Percentiles rank a stretch among this genome's conserved stretches.
phyloP scores from a whole-genome alignment of 2,329 filamentous ascomycete species.

The Talaromyces sp. region DNA sequence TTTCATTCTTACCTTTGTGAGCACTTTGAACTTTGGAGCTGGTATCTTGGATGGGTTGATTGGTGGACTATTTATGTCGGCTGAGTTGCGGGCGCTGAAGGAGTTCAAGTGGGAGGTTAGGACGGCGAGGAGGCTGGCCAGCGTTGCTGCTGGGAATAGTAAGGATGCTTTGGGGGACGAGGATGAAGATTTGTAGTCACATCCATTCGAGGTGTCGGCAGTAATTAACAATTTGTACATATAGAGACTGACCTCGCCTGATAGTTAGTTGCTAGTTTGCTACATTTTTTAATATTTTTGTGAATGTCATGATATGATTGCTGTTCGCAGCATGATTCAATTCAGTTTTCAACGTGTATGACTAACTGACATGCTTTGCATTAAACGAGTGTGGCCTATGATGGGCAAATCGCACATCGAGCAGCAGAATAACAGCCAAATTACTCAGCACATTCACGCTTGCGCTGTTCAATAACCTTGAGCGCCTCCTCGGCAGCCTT shows the following conservation, averaged over 20 bases:
- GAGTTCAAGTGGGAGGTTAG: conserved; percentile 94
- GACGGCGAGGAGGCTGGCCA: conserved; percentile 54
- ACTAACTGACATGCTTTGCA: conserved; percentile 1
- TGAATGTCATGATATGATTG: not conserved
- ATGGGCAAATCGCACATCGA: not conserved
- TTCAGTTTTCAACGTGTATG: not conserved
- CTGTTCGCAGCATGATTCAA: not conserved
- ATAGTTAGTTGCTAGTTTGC: not conserved
- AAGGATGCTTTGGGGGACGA: conserved; percentile 3
- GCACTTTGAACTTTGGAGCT: conserved; percentile 70
- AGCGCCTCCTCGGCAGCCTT: conserved; percentile 88
- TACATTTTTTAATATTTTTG: not conserved
- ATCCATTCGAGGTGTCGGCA: too few species aligned
- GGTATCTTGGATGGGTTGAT: conserved; percentile 83
- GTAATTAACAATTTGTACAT: not conserved
- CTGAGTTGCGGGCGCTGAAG: conserved; percentile 74
- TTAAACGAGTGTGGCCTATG: conserved; percentile 2
- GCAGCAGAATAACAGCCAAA: not conserved
- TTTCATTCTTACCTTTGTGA: conserved; percentile 76
- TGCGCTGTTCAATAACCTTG: conserved; percentile 71
- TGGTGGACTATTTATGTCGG: conserved; percentile 79
- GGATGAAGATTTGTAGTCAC: conserved; percentile 14
- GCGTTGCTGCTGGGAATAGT: conserved; percentile 12
- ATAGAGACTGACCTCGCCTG: not conserved
- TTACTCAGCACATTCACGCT: conserved; percentile 67